phyloP scores from a whole-genome alignment of 2,329 filamentous ascomycete genomes.

The Aspergillus thermomutatus region DNA sequence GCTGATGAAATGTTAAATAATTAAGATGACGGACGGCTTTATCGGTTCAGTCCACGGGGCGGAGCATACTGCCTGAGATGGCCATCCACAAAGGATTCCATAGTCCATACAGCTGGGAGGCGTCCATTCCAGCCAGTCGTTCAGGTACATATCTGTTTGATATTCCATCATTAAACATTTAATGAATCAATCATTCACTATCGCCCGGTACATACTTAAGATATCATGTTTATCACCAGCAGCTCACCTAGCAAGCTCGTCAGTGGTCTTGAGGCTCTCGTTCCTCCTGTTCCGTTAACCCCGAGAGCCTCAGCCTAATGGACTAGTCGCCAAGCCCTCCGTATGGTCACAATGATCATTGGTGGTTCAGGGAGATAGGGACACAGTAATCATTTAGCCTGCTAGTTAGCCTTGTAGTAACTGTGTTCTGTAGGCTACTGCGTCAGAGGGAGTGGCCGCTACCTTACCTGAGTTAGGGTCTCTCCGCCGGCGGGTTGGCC shows the following conservation, averaged over 20 bases:
- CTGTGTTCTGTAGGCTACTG: not conserved
- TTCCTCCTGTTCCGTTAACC: not conserved
- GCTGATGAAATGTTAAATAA: constrained; percentile 4
- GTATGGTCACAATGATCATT: not conserved
- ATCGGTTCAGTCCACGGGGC: not conserved
- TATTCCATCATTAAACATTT: not conserved
- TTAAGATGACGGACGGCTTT: not conserved
- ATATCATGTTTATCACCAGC: not conserved
- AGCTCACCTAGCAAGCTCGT: not conserved
- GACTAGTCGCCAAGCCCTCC: no score
- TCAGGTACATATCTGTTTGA: not conserved
- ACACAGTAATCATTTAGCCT: not conserved
- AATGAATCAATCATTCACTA: not conserved
- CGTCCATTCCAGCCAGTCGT: not conserved
- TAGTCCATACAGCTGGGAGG: not conserved
- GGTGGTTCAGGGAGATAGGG: not conserved
- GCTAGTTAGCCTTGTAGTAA: not conserved
- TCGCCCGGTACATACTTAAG: not conserved
- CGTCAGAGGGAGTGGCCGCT: not conserved
- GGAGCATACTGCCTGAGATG: not conserved
- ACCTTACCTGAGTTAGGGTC: not conserved
- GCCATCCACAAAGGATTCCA: not conserved
- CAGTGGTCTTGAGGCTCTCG: not conserved
- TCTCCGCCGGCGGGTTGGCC: not conserved
- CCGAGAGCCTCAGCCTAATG: not conserved